Base-by-base conservation (phyloP, 108 stramenopile species). In the Nannochloropsis gaditana region DNA sequence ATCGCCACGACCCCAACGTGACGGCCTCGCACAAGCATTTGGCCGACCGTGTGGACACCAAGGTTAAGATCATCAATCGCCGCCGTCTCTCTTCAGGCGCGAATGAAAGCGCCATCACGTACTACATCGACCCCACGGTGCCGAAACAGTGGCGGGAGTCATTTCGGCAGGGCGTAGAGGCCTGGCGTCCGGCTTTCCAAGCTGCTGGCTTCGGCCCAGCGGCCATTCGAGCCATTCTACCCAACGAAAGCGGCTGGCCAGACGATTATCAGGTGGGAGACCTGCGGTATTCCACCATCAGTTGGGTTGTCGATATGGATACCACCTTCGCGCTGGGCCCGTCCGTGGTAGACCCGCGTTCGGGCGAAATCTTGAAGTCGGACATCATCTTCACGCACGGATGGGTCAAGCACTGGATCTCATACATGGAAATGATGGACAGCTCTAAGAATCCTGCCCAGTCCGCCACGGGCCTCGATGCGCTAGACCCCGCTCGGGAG, bases 41-140 rank as follows among this genome's bases (percentile, higher is more conserved):
- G 9, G 44, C 86, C 10, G 83, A 83, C 42, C 83, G 59, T 17
- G 11, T 87, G 5, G 83, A 87, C 79, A 79, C 86, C 21, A 44
- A 83, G 79, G 86, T 82, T 21, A 83, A 45, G 44, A 42, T 45
- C 5, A 45, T 45, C 43, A 73, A 73, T 6, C 59, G 59, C n/a
- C 59, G 81, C 31, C 82, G 82, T 4, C 43, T n/a, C 11, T 3
- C n/a, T 9, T 73, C 59, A n/a, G 4, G 59, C 19, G n/a, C 59
- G 5, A 21, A 45, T 9, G n/a, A 59, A 2, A 44, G 41, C 79
- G 45, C 43, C 17, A n/a, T 89, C 47, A 87, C 80, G n/a, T 89
- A 89, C 86, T 84, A 85, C 47, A 50, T 89, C 43, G 89, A 89
- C 84, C 89, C 89, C 5, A 81, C 87, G 6, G 86, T 89, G 11